Percentiles rank a stretch among this genome's conserved stretches.
Conservation (phyloP, 495 filamentous ascomycete genomes). For the Ascodesmis nigricans region DNA sequence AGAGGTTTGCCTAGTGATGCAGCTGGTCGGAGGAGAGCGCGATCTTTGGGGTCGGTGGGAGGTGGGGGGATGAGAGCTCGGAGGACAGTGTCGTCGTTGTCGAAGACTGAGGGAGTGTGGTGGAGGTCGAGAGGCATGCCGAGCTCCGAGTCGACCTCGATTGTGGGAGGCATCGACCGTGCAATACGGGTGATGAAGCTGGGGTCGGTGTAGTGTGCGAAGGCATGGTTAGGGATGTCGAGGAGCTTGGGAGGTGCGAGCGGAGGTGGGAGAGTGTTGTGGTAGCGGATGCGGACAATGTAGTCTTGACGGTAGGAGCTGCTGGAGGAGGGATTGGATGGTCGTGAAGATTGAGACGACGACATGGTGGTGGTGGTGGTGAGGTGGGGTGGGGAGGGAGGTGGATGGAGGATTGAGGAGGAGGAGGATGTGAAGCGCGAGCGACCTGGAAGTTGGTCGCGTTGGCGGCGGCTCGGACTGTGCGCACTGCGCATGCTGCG, state of each 20-base stretch:
- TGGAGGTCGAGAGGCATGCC: conserved; percentile 94
- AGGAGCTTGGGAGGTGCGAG: conserved; percentile 87
- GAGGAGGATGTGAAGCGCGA: background rate
- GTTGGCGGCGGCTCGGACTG: background rate
- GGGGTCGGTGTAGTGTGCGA: conserved; percentile 68
- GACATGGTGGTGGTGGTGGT: background rate
- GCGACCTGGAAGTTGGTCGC: background rate
- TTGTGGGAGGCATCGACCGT: conserved; percentile 77
- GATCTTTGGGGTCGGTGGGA: conserved; percentile 57
- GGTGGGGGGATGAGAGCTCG: conserved; percentile 48
- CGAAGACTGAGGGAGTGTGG: conserved; percentile 79
- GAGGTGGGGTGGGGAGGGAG: background rate
- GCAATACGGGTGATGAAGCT: conserved; percentile 71
- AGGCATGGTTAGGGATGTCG: conserved; percentile 79
- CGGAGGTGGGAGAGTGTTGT: conserved; percentile 82
- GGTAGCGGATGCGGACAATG: conserved; percentile 81
- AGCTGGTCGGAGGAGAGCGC: conserved; percentile 54
- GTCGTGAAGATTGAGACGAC: background rate
- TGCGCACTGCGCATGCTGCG: too few species aligned
- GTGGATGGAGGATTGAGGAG: background rate
- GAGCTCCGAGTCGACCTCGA: conserved; percentile 91
- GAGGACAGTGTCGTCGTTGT: conserved; percentile 85
- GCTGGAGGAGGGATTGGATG: conserved; percentile 8
- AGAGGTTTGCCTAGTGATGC: conserved; percentile 57
- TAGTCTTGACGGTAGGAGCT: conserved; percentile 58